phyloP scores from a whole-genome alignment of 768 basidiomycete species.

The Suillus weaverae region DNA sequence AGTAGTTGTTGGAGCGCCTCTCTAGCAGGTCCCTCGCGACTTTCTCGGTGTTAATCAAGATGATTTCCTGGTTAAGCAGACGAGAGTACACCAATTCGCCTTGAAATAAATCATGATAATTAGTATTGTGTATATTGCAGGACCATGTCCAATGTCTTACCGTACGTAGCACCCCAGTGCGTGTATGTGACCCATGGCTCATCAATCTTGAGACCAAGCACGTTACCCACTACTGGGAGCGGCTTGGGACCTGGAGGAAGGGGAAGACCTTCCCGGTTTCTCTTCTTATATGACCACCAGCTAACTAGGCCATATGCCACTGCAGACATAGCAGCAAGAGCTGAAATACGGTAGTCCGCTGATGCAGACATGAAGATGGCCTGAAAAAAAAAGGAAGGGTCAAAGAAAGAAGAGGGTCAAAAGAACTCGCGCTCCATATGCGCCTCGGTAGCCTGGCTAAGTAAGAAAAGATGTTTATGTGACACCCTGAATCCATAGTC shows the following conservation, averaged over 20 bases:
- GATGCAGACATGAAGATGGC: conserved; percentile 1
- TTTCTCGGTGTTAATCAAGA: conserved; percentile 42
- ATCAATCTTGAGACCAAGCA: conserved; percentile 26
- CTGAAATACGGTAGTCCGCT: conserved; percentile 18
- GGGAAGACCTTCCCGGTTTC: conserved; percentile 7
- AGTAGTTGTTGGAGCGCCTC: conserved; percentile 44
- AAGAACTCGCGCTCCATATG: not conserved
- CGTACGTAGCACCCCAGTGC: conserved; percentile 31
- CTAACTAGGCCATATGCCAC: conserved; percentile 8
- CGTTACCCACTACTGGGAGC: conserved; percentile 35
- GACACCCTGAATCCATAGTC: not conserved
- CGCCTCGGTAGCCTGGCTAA: not conserved
- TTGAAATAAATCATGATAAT: conserved; percentile 2
- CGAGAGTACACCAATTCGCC: conserved; percentile 40
- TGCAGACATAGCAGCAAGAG: conserved; percentile 13
- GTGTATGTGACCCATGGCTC: conserved; percentile 35
- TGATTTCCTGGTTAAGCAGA: conserved; percentile 36
- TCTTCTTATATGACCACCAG: conserved; percentile 12
- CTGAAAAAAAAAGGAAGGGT: not conserved
- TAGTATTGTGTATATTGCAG: conserved; percentile 14
- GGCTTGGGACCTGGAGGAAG: conserved; percentile 56
- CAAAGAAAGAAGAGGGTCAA: not conserved
- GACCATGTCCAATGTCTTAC: conserved; percentile 12
- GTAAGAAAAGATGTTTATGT: not conserved
- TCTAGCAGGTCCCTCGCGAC: conserved; percentile 45